Percentiles rank a stretch among this genome's conserved stretches.
Conservation (phyloP, 2,329 filamentous ascomycete genomes). For the Ophiocordyceps camponoti-floridani region DNA sequence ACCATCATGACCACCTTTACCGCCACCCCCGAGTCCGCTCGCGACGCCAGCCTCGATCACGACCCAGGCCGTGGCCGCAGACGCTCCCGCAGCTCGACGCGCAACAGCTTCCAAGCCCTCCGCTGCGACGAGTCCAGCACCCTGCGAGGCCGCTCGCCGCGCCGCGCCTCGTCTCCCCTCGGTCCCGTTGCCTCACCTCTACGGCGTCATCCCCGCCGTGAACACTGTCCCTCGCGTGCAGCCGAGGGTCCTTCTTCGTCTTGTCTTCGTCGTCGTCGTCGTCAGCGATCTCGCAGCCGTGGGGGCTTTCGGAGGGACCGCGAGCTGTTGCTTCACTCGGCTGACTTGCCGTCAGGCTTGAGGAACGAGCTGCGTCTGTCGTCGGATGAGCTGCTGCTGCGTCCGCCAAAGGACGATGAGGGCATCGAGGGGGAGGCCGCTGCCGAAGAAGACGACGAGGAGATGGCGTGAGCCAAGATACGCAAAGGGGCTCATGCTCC, state of each 20-base stretch:
- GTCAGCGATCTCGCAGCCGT: neutral
- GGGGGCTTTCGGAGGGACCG: slow-evolving; percentile 12
- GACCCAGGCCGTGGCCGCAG: slow-evolving; percentile 19
- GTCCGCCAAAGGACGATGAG: slow-evolving; percentile 3
- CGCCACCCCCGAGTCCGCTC: neutral
- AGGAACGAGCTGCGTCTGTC: slow-evolving; percentile 15
- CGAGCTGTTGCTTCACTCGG: slow-evolving; percentile 10
- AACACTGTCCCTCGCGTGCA: slow-evolving; percentile 23
- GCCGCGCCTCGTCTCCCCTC: slow-evolving; percentile 19
- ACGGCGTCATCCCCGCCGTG: slow-evolving; percentile 19
- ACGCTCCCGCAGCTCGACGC: slow-evolving; percentile 19
- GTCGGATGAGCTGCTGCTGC: neutral
- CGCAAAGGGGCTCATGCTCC: too few relatives aligned
- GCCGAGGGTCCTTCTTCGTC: slow-evolving; percentile 10
- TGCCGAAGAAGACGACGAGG: neutral
- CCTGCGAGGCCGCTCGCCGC: slow-evolving; percentile 21
- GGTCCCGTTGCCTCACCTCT: slow-evolving; percentile 8
- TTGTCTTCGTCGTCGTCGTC: neutral
- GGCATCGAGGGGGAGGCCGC: neutral
- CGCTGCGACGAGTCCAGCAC: slow-evolving; percentile 23
- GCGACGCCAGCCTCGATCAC: slow-evolving; percentile 6
- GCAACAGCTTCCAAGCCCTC: slow-evolving; percentile 12
- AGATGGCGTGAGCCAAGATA: neutral
- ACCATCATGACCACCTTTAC: neutral
- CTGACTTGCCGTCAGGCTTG: slow-evolving; percentile 14